Conservation (phyloP, 1,284 basidiomycete genomes). For the Ganoderma leucocontextum region DNA sequence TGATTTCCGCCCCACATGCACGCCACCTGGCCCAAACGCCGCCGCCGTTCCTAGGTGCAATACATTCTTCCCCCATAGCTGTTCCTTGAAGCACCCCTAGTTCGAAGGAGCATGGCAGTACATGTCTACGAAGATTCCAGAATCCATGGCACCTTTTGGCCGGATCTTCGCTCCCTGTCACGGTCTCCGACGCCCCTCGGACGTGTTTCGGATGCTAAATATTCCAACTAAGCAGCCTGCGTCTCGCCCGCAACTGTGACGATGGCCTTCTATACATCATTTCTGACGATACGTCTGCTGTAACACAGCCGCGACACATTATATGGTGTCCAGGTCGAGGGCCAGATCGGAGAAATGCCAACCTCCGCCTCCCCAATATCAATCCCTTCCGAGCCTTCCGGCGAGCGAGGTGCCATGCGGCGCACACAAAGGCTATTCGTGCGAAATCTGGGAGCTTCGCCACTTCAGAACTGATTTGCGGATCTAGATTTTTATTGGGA, state of each 20-base stretch:
- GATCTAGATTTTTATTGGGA: not conserved
- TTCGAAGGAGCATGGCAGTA: not conserved
- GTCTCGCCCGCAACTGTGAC: not conserved
- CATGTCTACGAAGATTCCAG: not conserved
- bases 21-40: not conserved
- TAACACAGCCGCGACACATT: not conserved
- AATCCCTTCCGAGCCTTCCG: not conserved
- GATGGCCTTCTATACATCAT: not conserved
- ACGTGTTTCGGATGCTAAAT: not conserved
- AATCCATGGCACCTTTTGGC: not conserved
- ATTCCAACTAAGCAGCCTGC: not conserved
- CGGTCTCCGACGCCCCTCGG: not conserved
- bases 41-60: not conserved
- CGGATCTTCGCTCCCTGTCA: not conserved
- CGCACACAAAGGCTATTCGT: not conserved
- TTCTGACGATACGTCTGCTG: not conserved
- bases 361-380: not conserved
- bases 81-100: not conserved
- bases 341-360: not conserved
- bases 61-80: not conserved
- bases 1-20: not conserved
- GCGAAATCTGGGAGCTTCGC: not conserved
- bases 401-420: too few species aligned
- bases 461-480: not conserved
- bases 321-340: not conserved